phyloP scores from a whole-genome alignment of 768 basidiomycete species.

The Tephrocybe rancida region DNA sequence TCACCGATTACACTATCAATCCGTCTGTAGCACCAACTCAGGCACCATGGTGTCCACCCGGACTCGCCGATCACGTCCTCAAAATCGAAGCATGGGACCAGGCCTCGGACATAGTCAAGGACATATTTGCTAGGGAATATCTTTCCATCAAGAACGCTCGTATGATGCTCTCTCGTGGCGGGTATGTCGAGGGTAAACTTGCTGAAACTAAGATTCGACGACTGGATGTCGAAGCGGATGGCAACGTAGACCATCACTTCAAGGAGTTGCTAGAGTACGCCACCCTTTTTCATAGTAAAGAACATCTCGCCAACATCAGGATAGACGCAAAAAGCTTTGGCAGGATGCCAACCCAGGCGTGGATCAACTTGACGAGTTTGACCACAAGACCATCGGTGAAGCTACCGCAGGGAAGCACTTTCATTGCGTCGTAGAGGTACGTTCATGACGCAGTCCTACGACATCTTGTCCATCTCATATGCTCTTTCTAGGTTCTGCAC shows the following conservation, averaged over 20 bases:
- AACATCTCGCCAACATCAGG: slow-evolving; percentile 6
- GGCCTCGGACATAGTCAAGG: slow-evolving; percentile 41
- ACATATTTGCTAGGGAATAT: slow-evolving; percentile 50
- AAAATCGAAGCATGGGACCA: slow-evolving; percentile 62
- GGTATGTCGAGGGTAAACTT: slow-evolving; percentile 57
- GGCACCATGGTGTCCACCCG: slow-evolving; percentile 48
- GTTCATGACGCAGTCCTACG: background rate
- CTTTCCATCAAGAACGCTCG: slow-evolving; percentile 58
- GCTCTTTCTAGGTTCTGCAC: slow-evolving; percentile 53
- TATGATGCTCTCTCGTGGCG: slow-evolving; percentile 37
- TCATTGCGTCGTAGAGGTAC: slow-evolving; percentile 62
- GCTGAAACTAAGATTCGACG: slow-evolving; percentile 43
- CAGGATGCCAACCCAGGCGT: slow-evolving; percentile 26
- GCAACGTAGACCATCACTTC: slow-evolving; percentile 38
- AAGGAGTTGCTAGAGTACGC: slow-evolving; percentile 55
- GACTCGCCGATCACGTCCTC: slow-evolving; percentile 46
- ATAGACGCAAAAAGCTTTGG: slow-evolving; percentile 56
- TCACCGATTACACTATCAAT: slow-evolving; percentile 68
- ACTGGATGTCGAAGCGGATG: slow-evolving; percentile 40
- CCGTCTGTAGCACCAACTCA: slow-evolving; percentile 30
- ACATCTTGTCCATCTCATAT: background rate
- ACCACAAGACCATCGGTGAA: slow-evolving; percentile 51
- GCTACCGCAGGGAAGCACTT: slow-evolving; percentile 45
- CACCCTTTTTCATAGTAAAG: background rate
- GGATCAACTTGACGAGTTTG: slow-evolving; percentile 32